Evolutionary conservation across 2,329 filamentous ascomycete species (phyloP).

Genomic region (Botrytis hyacinthi): DNA sequence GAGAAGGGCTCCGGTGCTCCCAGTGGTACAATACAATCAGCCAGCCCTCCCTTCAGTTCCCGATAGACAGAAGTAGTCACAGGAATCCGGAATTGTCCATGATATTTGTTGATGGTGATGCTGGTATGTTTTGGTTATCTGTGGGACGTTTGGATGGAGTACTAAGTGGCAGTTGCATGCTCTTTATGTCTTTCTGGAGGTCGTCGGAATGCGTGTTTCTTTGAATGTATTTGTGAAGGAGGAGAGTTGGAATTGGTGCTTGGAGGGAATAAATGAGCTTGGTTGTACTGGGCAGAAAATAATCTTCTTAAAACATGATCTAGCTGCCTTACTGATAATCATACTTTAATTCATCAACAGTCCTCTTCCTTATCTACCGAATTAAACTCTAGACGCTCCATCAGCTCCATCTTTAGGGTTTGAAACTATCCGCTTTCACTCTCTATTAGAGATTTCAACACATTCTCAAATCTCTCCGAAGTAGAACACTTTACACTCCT

Average conservation of each 20-base stretch:
- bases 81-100: too few species aligned
- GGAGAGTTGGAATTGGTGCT: neutral
- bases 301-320: neutral
- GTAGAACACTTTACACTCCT: neutral
- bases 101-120: too few species aligned
- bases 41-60: too few species aligned
- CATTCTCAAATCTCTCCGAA: neutral
- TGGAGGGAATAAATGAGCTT: too few species aligned
- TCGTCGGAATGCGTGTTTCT: too few species aligned
- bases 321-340: neutral
- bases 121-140: too few species aligned
- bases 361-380: neutral
- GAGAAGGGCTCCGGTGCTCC: too few species aligned
- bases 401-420: fast-evolving
- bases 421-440: neutral
- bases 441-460: neutral
- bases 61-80: too few species aligned
- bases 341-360: neutral
- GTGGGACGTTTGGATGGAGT: too few species aligned
- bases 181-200: too few species aligned
- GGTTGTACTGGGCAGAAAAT: neutral
- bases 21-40: too few species aligned
- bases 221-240: neutral
- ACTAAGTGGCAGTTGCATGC: too few species aligned
- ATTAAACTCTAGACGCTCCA: neutral